Conservation (phyloP, 2,329 filamentous ascomycete species). For the Diaporthe velutina region DNA sequence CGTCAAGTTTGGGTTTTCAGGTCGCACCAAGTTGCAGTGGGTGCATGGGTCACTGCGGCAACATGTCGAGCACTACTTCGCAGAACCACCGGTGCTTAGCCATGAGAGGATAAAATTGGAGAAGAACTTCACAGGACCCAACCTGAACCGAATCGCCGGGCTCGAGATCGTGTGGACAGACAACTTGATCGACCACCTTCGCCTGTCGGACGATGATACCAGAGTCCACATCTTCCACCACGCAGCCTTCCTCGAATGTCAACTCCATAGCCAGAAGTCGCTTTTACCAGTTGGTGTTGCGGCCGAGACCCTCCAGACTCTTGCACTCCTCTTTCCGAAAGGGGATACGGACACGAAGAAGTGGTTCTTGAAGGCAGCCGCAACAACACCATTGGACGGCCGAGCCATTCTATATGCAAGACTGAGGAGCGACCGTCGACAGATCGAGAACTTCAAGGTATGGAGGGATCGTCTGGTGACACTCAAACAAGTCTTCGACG, state of each 20-base stretch:
- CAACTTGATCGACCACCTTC: constrained; percentile 57
- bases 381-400: constrained; percentile 48
- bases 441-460: constrained; percentile 50
- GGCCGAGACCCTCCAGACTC: constrained; percentile 53
- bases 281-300: constrained; percentile 49
- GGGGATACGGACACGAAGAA: constrained; percentile 40
- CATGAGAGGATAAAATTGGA: constrained; percentile 41
- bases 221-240: constrained; percentile 56
- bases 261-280: constrained; percentile 41
- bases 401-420: constrained; percentile 46
- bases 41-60: background rate
- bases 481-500: constrained; percentile 57
- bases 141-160: constrained; percentile 50
- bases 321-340: constrained; percentile 53
- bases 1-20: constrained; percentile 17
- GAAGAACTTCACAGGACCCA: constrained; percentile 43
- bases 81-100: background rate
- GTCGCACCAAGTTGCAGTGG: constrained; percentile 11
- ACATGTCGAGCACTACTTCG: constrained; percentile 8
- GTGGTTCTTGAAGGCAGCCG: constrained; percentile 29
- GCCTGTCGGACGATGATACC: constrained; percentile 53
- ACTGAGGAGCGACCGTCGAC: constrained; percentile 49
- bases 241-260: constrained; percentile 51
- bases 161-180: constrained; percentile 52
- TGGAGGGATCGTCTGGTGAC: constrained; percentile 59